phyloP scores from a whole-genome alignment of 345 rosid genomes.

The Melastoma malabathricum region DNA sequence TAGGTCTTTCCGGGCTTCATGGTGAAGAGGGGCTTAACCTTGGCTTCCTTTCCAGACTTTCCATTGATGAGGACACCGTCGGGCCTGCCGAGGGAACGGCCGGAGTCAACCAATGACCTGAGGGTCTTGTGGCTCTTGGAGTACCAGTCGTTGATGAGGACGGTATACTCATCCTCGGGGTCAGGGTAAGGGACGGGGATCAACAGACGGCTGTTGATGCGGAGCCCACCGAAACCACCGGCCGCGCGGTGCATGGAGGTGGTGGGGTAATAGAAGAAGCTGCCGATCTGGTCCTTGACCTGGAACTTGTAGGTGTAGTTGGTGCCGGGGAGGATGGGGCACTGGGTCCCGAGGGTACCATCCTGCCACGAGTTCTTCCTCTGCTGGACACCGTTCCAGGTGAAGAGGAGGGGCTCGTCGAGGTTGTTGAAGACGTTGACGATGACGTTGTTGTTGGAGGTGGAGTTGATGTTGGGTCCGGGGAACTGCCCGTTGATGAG shows the following conservation, averaged over 20 bases:
- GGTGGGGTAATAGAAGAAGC: constrained; percentile 57
- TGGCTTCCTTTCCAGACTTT: constrained; percentile 5
- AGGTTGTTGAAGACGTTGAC: constrained; percentile 33
- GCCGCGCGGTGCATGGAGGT: constrained; percentile 52
- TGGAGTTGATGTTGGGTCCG: constrained; percentile 38
- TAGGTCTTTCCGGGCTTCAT: constrained; percentile 18
- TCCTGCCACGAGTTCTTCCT: constrained; percentile 80
- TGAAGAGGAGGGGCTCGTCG: constrained; percentile 33
- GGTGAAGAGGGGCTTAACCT: constrained; percentile 11
- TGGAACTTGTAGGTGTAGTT: constrained; percentile 64
- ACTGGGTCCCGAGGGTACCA: constrained; percentile 63
- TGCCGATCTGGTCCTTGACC: constrained; percentile 70
- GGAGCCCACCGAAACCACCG: constrained; percentile 57
- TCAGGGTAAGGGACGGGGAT: constrained; percentile 57
- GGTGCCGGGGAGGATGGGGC: constrained; percentile 53
- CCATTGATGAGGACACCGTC: constrained; percentile 15
- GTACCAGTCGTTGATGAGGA: constrained; percentile 70
- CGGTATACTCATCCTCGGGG: constrained; percentile 19
- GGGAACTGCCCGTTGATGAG: constrained; percentile 36
- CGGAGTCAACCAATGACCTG: constrained; percentile 4
- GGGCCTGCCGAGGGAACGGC: constrained; percentile 7
- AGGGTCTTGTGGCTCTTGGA: constrained; percentile 9
- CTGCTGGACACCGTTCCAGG: constrained; percentile 58
- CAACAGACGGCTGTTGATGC: constrained; percentile 34
- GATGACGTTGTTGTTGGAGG: constrained; percentile 26